A percentile compares a stretch with the other conserved stretches of the same genome.
phyloP scores from a whole-genome alignment of 2,329 filamentous ascomycete species.

The Sporothrix variecibatus region DNA sequence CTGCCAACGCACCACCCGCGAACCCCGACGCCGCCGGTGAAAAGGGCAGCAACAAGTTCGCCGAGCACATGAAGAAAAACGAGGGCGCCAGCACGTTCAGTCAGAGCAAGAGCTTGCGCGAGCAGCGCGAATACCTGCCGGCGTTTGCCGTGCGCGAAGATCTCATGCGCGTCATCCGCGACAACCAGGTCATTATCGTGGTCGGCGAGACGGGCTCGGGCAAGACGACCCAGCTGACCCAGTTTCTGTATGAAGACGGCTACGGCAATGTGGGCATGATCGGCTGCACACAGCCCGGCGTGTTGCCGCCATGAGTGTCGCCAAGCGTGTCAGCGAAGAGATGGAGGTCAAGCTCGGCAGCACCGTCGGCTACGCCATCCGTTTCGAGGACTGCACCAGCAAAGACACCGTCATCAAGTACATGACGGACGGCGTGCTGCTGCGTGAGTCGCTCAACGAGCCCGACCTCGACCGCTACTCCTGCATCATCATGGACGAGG shows the following conservation, averaged over 20 bases:
- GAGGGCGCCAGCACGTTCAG: conserved; percentile 90
- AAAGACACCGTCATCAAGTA: conserved; percentile 97
- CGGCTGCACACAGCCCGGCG: conserved; percentile 94
- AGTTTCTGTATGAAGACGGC: conserved; percentile 94
- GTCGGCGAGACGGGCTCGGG: conserved; percentile 97
- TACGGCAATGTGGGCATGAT: conserved; percentile 88
- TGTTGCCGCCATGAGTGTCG: conserved; percentile 98
- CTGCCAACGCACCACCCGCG: not conserved
- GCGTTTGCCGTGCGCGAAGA: conserved; percentile 97
- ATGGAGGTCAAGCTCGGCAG: conserved; percentile 92
- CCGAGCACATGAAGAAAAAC: conserved; percentile 83
- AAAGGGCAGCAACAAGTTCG: conserved; percentile 70
- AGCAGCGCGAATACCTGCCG: conserved; percentile 90
- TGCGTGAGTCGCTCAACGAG: conserved; percentile 91
- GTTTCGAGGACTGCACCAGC: conserved; percentile 97
- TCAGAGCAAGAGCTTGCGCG: conserved; percentile 82
- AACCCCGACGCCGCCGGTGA: conserved; percentile 45
- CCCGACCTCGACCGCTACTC: conserved; percentile 93
- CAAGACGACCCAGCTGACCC: conserved; percentile 95
- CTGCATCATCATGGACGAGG: conserved; percentile 99
- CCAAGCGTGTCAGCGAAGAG: conserved; percentile 96
- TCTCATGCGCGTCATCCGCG: conserved; percentile 83
- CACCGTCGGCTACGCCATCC: conserved; percentile 92
- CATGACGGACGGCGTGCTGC: conserved; percentile 95
- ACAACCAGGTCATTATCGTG: conserved; percentile 96